These are phyloP conservation scores for Mycena venus DNA, from an alignment of 768 basidiomycete species.

Conservation along the genomic window DNA sequence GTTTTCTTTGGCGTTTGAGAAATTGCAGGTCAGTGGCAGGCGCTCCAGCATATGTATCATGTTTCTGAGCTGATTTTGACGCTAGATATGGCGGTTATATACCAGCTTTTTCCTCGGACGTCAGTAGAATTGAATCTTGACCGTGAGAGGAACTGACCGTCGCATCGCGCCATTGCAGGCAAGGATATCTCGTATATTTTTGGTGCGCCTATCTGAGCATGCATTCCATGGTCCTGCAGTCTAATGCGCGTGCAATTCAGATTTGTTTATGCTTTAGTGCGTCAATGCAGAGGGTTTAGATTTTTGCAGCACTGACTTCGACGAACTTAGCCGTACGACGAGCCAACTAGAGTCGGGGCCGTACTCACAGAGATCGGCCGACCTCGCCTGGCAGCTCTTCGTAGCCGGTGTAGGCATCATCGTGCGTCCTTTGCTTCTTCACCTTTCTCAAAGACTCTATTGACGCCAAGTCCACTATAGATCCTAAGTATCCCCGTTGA, in stretches of 20 bases:
- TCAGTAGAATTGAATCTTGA: constrained; percentile 39
- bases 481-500: constrained; percentile 72
- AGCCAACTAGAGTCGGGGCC: constrained; percentile 74
- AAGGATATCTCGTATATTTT: constrained; percentile 71
- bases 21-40: constrained; percentile 64
- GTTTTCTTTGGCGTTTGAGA: constrained; percentile 55
- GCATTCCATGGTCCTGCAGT: background rate
- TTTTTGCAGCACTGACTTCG: background rate
- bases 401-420: constrained; percentile 69
- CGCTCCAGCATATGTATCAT: background rate
- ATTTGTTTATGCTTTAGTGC: constrained; percentile 78
- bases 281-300: constrained; percentile 21
- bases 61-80: background rate
- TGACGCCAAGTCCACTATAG: constrained; percentile 26
- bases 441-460: background rate
- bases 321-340: constrained; percentile 70
- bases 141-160: background rate
- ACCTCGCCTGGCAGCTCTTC: constrained; percentile 82
- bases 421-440: constrained; percentile 56
- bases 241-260: constrained; percentile 1
- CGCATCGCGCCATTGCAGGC: constrained; percentile 41
- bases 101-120: constrained; percentile 84
- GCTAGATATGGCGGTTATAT: constrained; percentile 79
- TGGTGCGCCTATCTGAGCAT: constrained; percentile 36
- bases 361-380: constrained; percentile 73